These are phyloP conservation scores for Pestalotiopsis sp. DNA, from an alignment of 2,329 filamentous ascomycete genomes.

Conservation along the genomic window DNA sequence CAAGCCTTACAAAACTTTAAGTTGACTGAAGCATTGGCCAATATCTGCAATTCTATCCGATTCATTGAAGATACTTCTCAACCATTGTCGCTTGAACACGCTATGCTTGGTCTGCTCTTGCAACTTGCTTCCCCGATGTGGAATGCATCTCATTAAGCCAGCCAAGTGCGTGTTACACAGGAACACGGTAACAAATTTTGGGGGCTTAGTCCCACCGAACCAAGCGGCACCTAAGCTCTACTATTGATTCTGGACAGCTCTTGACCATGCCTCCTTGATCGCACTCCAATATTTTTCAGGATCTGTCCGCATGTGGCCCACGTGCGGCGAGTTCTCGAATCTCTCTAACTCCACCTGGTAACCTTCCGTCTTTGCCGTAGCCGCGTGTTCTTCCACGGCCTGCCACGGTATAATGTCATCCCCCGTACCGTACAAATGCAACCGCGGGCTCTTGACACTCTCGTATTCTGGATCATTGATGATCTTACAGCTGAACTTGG, in stretches of 20 bases:
- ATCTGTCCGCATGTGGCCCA: slow-evolving; percentile 61
- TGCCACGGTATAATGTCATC: slow-evolving; percentile 58
- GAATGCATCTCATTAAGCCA: no score
- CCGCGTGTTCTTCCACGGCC: slow-evolving; percentile 58
- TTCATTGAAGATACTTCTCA: no score
- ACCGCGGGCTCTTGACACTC: slow-evolving; percentile 40
- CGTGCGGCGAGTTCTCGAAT: slow-evolving; percentile 63
- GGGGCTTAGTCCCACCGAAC: neutral
- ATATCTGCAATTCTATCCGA: neutral
- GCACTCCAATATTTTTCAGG: slow-evolving; percentile 59
- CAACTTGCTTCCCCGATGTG: no score
- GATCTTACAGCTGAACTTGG: slow-evolving; percentile 39
- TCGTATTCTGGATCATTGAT: slow-evolving; percentile 40
- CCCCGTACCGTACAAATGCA: slow-evolving; percentile 62
- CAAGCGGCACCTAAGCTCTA: no score
- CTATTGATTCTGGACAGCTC: neutral
- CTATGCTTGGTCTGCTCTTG: no score
- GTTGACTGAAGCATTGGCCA: neutral
- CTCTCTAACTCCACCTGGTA: slow-evolving; percentile 51
- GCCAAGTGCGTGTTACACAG: neutral
- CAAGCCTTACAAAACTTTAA: neutral
- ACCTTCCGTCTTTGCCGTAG: slow-evolving; percentile 47
- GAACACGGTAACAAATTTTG: neutral
- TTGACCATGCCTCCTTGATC: neutral
- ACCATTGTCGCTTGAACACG: no score